These are phyloP conservation scores for Arabidopsis suecica DNA, from an alignment of 345 rosid genomes.

Conservation along the genomic window DNA sequence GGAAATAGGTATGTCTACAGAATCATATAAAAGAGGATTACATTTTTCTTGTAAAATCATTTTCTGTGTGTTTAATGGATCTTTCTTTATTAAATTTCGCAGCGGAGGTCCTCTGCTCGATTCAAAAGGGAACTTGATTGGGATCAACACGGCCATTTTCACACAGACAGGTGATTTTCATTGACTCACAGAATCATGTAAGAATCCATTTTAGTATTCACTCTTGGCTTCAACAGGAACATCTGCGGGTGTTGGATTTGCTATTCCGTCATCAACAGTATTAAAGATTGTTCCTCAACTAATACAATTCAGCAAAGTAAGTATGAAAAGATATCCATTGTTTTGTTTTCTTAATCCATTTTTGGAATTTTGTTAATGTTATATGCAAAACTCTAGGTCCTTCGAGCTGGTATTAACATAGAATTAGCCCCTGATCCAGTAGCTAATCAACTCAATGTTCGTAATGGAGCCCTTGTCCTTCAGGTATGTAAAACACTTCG, in stretches of 20 bases:
- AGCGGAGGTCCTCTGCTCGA: slow-evolving; percentile 96
- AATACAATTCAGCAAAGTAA: slow-evolving; percentile 82
- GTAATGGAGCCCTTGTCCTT: slow-evolving; percentile 86
- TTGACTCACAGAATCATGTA: not conserved
- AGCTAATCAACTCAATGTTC: slow-evolving; percentile 92
- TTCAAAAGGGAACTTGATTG: slow-evolving; percentile 90
- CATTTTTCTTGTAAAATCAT: not conserved
- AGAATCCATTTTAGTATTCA: not conserved
- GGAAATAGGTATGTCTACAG: slow-evolving; percentile 74
- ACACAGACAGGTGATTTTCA: slow-evolving; percentile 78
- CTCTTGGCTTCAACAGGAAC: slow-evolving; percentile 59
- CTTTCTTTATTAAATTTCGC: slow-evolving; percentile 35
- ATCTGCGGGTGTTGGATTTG: slow-evolving; percentile 97
- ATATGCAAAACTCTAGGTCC: slow-evolving; percentile 57
- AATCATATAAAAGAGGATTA: slow-evolving; percentile 1
- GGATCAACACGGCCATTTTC: slow-evolving; percentile 92
- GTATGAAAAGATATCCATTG: slow-evolving; percentile 21
- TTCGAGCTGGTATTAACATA: slow-evolving; percentile 80
- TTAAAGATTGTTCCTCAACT: slow-evolving; percentile 90
- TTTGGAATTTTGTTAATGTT: not conserved
- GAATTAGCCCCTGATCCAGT: slow-evolving; percentile 86
- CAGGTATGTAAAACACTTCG: slow-evolving; percentile 53
- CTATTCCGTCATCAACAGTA: slow-evolving; percentile 92
- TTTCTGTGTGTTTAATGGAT: slow-evolving; percentile 13
- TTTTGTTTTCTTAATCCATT: slow-evolving; percentile 25